Evolutionary conservation across 2,329 filamentous ascomycete genomes (phyloP).

Genomic region (Emericellopsis atlantica): DNA sequence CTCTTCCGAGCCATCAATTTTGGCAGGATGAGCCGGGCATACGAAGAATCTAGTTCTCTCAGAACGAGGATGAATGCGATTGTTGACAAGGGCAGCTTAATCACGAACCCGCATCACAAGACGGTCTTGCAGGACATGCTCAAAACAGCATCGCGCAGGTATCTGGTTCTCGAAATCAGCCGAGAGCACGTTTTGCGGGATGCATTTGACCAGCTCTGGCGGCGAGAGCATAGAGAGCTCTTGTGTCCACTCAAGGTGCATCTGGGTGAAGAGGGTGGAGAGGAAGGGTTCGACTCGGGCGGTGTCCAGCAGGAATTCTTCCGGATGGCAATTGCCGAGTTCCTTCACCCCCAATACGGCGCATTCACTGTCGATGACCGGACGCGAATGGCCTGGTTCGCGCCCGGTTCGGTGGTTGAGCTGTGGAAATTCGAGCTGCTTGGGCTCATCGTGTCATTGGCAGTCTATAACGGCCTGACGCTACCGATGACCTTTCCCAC

Average conservation of each 20-base stretch:
- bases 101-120: conserved; percentile 45
- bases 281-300: conserved; percentile 85
- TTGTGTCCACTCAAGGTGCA: conserved; percentile 79
- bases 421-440: conserved; percentile 85
- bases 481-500: conserved; percentile 81
- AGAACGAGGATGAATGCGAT: conserved; percentile 43
- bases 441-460: conserved; percentile 77
- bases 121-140: conserved; percentile 50
- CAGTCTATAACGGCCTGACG: conserved; percentile 86
- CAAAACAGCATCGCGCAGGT: conserved; percentile 55
- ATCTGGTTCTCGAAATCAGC: conserved; percentile 57
- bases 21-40: conserved; percentile 69
- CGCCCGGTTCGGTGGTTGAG: conserved; percentile 68
- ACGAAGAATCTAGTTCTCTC: conserved; percentile 53
- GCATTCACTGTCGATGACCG: conserved; percentile 68
- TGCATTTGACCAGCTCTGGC: conserved; percentile 81
- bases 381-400: conserved; percentile 80
- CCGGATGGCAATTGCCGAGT: conserved; percentile 67
- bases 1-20: conserved; percentile 88
- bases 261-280: conserved; percentile 68
- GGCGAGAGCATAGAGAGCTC: conserved; percentile 69
- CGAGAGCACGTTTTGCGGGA: conserved; percentile 57
- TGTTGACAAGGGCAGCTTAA: conserved; percentile 38
- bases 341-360: conserved; percentile 64
- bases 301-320: conserved; percentile 98